Percentiles rank a stretch among this genome's conserved stretches.
phyloP scores from a whole-genome alignment of 495 filamentous ascomycete species.

The Aspergillus bertholletiae region DNA sequence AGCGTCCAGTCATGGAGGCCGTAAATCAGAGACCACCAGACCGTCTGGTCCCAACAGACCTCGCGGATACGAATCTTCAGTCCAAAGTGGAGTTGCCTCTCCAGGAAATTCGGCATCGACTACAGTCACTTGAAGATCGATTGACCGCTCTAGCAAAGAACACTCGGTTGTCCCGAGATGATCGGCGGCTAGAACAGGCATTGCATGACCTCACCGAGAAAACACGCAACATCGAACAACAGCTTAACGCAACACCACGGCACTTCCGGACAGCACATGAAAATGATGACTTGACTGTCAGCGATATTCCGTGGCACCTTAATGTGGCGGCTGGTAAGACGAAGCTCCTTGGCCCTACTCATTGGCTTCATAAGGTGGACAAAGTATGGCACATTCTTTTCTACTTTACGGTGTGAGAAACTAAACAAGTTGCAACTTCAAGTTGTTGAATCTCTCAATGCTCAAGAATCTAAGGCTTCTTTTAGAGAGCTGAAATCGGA shows the following conservation, averaged over 20 bases:
- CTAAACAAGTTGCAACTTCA: constrained; percentile 9
- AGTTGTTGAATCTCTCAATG: constrained; percentile 4
- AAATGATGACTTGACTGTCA: constrained; percentile 5
- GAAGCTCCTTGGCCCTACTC: constrained; percentile 38
- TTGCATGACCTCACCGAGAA: constrained; percentile 7
- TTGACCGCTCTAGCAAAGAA: neutral
- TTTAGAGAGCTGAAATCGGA: constrained; percentile 13
- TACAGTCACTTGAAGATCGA: constrained; percentile 15
- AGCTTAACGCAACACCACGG: constrained; percentile 1
- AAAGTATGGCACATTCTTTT: constrained; percentile 28
- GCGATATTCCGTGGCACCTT: constrained; percentile 8
- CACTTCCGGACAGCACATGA: neutral
- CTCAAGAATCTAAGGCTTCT: constrained; percentile 10
- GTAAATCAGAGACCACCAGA: neutral
- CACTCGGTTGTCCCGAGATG: neutral
- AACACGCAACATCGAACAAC: constrained; percentile 8
- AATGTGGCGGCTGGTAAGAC: constrained; percentile 26
- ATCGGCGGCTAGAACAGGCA: constrained; percentile 4
- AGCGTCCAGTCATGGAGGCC: neutral
- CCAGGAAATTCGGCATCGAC: constrained; percentile 10
- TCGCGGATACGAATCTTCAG: constrained; percentile 1
- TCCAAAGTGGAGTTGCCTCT: neutral
- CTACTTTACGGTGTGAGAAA: neutral
- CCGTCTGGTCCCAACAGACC: constrained; percentile 2
- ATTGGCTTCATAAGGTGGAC: constrained; percentile 32